Conservation (phyloP, 768 basidiomycete genomes). For the Hygrocybe coccinea region DNA sequence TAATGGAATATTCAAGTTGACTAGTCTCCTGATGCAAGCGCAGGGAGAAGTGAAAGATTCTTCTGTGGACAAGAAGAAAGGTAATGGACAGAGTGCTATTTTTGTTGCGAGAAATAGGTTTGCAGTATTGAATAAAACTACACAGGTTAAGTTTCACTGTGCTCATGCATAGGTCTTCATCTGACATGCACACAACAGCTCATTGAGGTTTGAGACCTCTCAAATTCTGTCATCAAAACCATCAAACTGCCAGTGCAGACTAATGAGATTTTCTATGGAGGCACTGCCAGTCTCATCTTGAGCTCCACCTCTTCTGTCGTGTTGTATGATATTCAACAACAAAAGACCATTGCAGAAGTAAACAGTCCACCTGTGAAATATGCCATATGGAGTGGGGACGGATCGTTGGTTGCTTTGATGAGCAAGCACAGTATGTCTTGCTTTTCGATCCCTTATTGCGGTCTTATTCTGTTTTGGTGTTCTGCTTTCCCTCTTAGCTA, state of each 20-base stretch:
- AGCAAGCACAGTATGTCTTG: slow-evolving; percentile 89
- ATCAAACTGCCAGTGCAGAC: slow-evolving; percentile 94
- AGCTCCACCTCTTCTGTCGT: slow-evolving; percentile 83
- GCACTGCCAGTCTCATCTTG: slow-evolving; percentile 89
- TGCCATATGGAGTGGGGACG: slow-evolving; percentile 90
- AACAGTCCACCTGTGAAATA: slow-evolving; percentile 97
- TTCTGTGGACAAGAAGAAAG: slow-evolving; percentile 86
- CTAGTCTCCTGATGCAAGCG: slow-evolving; percentile 66
- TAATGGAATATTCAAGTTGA: slow-evolving; percentile 89
- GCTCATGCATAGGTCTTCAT: background rate
- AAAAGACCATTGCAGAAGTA: slow-evolving; percentile 87
- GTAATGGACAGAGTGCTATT: slow-evolving; percentile 82
- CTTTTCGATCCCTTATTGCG: background rate
- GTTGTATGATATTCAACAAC: slow-evolving; percentile 96
- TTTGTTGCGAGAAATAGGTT: slow-evolving; percentile 97
- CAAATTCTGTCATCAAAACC: slow-evolving; percentile 88
- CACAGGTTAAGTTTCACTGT: slow-evolving; percentile 52
- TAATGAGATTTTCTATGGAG: slow-evolving; percentile 98
- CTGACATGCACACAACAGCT: slow-evolving; percentile 43
- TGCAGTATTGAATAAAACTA: slow-evolving; percentile 84
- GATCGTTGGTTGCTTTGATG: slow-evolving; percentile 86
- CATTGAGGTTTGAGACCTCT: slow-evolving; percentile 92
- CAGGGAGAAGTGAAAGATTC: slow-evolving; percentile 87
- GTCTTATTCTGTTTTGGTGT: slow-evolving; percentile 3
- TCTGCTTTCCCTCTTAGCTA: slow-evolving; percentile 51